Conservation (phyloP, 306 rosid genomes). For the Glycine tomentella region DNA sequence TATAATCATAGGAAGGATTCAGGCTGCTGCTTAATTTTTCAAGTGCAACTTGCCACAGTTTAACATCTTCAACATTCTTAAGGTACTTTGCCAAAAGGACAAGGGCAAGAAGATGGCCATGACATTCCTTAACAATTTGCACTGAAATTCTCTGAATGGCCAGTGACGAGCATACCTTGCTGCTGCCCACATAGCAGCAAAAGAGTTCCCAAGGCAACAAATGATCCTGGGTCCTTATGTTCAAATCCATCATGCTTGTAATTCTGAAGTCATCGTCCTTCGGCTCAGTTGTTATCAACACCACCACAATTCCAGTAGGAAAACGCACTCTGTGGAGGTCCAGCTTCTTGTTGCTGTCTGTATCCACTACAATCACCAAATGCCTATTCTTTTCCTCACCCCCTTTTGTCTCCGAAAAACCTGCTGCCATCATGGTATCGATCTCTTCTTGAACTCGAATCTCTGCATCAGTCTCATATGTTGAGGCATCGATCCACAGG, state of each 20-base stretch:
- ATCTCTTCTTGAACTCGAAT: conserved; percentile 20
- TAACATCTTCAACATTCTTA: background rate
- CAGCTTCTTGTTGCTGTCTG: background rate
- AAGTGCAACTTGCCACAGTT: conserved; percentile 4
- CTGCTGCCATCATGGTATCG: background rate
- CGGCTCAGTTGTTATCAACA: conserved; percentile 13
- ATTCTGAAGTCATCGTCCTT: background rate
- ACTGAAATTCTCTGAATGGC: background rate
- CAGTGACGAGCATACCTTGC: background rate
- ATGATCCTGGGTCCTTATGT: conserved; percentile 26
- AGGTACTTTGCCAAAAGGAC: conserved; percentile 13
- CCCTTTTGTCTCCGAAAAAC: background rate
- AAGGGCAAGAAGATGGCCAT: conserved; percentile 25
- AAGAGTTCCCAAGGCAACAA: conserved; percentile 24
- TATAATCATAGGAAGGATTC: background rate
- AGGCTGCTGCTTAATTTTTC: background rate
- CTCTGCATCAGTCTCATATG: background rate
- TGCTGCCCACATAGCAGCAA: background rate
- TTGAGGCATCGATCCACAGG: background rate
- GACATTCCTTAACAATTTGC: background rate
- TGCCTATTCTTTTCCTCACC: background rate
- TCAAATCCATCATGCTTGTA: background rate
- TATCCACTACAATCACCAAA: conserved; percentile 29
- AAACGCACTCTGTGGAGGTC: background rate
- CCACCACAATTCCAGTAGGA: background rate